These are phyloP conservation scores for Entrophospora sp. DNA, from an alignment of 192 early-diverging fungal genomes.

Conservation along the genomic window DNA sequence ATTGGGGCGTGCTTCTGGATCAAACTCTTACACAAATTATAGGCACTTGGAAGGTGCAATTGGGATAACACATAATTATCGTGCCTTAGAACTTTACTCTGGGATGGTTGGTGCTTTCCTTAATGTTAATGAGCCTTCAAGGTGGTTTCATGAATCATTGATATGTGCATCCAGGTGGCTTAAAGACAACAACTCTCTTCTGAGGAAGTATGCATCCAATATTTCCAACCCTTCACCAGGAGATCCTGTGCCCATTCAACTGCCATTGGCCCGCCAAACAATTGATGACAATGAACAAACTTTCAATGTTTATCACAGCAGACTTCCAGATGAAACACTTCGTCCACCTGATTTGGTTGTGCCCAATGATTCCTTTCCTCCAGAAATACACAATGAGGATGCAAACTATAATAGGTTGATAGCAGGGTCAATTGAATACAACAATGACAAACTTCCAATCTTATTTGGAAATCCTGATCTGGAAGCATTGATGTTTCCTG, in stretches of 20 bases:
- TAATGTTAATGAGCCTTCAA: neutral
- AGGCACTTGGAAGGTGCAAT: neutral
- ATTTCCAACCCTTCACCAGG: neutral
- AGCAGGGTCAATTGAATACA: neutral
- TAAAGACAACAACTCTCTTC: neutral
- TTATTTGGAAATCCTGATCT: neutral
- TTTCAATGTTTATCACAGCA: neutral
- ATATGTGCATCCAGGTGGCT: neutral
- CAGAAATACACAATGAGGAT: slow-evolving; percentile 9
- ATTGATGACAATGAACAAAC: neutral
- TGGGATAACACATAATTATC: neutral
- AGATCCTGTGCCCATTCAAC: neutral
- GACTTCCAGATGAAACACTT: neutral
- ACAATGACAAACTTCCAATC: neutral
- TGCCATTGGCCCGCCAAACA: neutral
- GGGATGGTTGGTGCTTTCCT: neutral
- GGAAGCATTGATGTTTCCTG: neutral
- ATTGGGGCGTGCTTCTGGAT: neutral
- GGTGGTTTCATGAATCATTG: neutral
- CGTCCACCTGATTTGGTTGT: neutral
- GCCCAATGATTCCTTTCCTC: neutral
- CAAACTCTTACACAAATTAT: slow-evolving; percentile 3
- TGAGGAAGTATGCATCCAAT: neutral
- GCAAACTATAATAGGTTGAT: neutral
- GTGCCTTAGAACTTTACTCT: neutral